Base-by-base conservation (phyloP, 306 rosid genomes). In the Quercus berberidifolia region DNA sequence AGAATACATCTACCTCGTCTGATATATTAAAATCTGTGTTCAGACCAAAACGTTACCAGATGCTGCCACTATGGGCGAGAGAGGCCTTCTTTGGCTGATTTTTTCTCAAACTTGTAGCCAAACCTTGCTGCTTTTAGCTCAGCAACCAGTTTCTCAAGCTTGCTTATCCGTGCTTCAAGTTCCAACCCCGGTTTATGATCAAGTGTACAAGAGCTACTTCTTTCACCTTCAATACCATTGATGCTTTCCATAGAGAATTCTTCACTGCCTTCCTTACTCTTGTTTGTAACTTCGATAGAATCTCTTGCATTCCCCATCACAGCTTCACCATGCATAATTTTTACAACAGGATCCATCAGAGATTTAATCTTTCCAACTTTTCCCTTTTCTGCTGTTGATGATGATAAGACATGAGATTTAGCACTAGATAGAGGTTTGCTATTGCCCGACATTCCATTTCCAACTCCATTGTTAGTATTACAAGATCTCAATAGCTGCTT, bases 71-170 rank as follows among this genome's bases (percentile, higher is more conserved):
- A 49, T 49, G 15, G 54, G 17, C 54, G 15, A 49, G 54, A 49
- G 17, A 49, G 54, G 15, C 55, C 55, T 0, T 28, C 33, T 28
- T 84, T 65, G 67, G 63, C 46, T 54, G 71, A 58, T 54, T 12
- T 12, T 63, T 35, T 79, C 80, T 26, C 57, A 62, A 72, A 62
- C 58, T n/a, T 21, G 11, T 74, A 38, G 55, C 82, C 38, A 43
- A 49, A 43, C 62, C 62, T 57, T 23, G 2, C 54, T 21, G 5
- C 25, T 56, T 56, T 78, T 17, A 71, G 43, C 15, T 38, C 5
- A 14, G 57, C 14, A 58, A n/a, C 38, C 30, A 21, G 26, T 63
- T 55, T 62, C 78, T 79, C 57, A 10, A 73, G 43, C 55, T 19
- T 31, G 73, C 64, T 17, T 8, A 62, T 62, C 65, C 83, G 33